These are phyloP conservation scores for Microsporum ferrugineum DNA, from an alignment of 2,329 filamentous ascomycete species.

Conservation along the genomic window DNA sequence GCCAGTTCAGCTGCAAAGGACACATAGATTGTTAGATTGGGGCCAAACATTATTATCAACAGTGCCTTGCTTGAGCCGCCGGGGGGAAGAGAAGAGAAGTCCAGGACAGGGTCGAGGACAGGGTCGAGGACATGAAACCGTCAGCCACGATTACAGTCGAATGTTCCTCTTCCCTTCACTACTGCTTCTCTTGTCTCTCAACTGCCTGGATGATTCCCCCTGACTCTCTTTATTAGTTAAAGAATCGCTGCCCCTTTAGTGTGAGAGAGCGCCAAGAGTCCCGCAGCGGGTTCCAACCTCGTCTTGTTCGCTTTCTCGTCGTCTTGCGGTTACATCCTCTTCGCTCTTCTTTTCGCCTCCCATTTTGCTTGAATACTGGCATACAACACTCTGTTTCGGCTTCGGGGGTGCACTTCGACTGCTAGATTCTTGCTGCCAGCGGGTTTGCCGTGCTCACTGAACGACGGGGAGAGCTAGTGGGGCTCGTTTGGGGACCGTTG, in stretches of 20 bases:
- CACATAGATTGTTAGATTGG: background rate
- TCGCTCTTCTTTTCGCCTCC: background rate
- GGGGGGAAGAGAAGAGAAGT: background rate
- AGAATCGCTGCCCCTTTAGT: background rate
- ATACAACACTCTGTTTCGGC: background rate
- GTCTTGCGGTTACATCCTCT: background rate
- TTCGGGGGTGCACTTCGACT: background rate
- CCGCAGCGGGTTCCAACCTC: background rate
- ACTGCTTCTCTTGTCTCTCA: background rate
- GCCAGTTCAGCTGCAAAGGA: background rate
- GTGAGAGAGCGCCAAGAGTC: background rate
- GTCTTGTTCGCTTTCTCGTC: background rate
- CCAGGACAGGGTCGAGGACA: background rate
- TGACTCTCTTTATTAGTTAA: background rate
- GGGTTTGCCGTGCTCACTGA: background rate
- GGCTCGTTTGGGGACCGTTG: background rate
- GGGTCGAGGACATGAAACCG: background rate
- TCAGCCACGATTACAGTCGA: background rate
- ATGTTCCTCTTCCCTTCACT: background rate
- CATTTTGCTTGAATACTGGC: background rate
- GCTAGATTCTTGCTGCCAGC: background rate
- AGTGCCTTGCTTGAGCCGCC: background rate
- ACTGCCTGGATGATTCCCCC: background rate
- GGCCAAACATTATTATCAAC: background rate
- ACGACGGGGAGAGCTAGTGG: background rate